A percentile compares a stretch with the other conserved stretches of the same genome.
These are phyloP conservation scores for Acanthochlamys bracteata DNA, from an alignment of 106 monocot genomes.

Conservation along the genomic window DNA sequence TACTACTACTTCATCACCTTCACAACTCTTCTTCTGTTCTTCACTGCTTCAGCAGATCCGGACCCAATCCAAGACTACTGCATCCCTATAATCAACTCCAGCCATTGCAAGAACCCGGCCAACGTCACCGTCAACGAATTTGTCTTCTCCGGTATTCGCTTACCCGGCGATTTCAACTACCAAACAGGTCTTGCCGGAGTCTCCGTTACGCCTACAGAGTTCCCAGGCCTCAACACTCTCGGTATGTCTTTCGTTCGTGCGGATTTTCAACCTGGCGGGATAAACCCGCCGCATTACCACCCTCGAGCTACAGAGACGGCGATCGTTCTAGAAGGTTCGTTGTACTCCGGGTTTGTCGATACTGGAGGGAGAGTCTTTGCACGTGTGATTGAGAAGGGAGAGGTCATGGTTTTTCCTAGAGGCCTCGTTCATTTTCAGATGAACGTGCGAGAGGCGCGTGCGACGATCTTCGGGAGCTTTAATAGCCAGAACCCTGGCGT, in stretches of 20 bases:
- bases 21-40: background rate
- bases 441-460: constrained; percentile 34
- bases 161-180: constrained; percentile 17
- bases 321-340: constrained; percentile 31
- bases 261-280: constrained; percentile 37
- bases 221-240: constrained; percentile 53
- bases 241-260: constrained; percentile 56
- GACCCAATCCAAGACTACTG: constrained; percentile 51
- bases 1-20: no score
- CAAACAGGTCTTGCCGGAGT: constrained; percentile 36
- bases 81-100: constrained; percentile 26
- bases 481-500: constrained; percentile 53
- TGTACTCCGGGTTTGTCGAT: constrained; percentile 49
- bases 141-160: constrained; percentile 31
- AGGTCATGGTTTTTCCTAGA: constrained; percentile 51
- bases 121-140: constrained; percentile 40
- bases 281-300: constrained; percentile 65
- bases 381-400: constrained; percentile 28
- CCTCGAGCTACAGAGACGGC: constrained; percentile 57
- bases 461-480: constrained; percentile 41
- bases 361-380: constrained; percentile 31
- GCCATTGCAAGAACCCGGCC: constrained; percentile 28
- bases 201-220: constrained; percentile 26
- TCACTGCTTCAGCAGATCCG: constrained; percentile 14
- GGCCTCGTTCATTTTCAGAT: constrained; percentile 59